Evolutionary conservation across 2,329 filamentous ascomycete genomes (phyloP), one percentile per base, ranked within the genome.

Genomic region (Pezicula neosporulosa): DNA sequence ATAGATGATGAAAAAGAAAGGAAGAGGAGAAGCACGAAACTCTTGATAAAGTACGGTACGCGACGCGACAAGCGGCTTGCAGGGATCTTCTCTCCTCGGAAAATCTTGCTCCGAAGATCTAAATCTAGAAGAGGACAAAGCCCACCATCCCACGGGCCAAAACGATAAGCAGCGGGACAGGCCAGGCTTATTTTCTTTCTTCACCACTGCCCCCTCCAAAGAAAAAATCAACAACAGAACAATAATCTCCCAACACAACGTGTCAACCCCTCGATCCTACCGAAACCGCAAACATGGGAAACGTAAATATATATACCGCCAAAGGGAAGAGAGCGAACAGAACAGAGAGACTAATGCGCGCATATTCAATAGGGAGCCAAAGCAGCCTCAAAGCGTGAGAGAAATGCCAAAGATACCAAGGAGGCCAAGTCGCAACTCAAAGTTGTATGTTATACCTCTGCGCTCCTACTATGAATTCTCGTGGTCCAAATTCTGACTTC

Each of bases 321-420:
- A 13, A 6, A n/a, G 4, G 18, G 9, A 2, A n/a, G 10, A 16
- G 30, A 27, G 9, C 8, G 12, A 33, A 33, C 30, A 47, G 13
- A 18, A n/a, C 9, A 16, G 15, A 47, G 28, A 12, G 52, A 28
- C 43, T 42, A 46, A 38, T 41, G 18, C 28, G 24, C 42, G 36
- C 49, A 55, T 6, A 13, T 38, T 30, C 36, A 45, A 49, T 48
- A 83, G 80, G 83, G 83, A 73, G 81, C 80, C 69, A 86, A 83
- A 70, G 82, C 83, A 68, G 75, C 78, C 68, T 81, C 85, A 72
- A 88, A 88, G 81, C 85, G 86, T 59, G 86, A 87, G 70, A 85
- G 86, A 71, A 84, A 84, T 68, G 74, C 75, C 58, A 86, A 87
- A 71, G 80, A 86, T 56, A 68, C 67, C 57, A 80, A 77, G 65